Conservation (phyloP, 139 green algal genomes). For the Chlamydomonas asymmetrica region DNA sequence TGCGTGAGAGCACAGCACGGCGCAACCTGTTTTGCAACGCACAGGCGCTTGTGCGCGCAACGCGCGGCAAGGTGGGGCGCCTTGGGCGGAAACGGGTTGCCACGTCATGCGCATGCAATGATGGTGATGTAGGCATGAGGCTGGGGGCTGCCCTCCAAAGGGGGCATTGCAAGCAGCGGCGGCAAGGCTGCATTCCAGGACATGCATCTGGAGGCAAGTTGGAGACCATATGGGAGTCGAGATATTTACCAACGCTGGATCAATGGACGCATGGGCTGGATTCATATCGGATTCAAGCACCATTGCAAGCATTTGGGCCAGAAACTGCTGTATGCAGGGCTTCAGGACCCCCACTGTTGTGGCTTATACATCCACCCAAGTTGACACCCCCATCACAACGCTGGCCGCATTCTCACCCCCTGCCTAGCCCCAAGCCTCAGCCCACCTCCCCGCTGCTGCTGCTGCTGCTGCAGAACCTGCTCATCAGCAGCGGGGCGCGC, state of each 20-base stretch:
- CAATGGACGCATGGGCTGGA: too few relatives aligned
- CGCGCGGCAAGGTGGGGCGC: conserved; percentile 21
- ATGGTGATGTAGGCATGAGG: background rate
- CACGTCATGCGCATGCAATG: background rate
- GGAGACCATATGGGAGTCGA: background rate
- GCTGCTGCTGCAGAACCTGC: conserved; percentile 34
- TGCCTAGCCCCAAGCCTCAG: background rate
- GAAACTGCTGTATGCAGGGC: too few relatives aligned
- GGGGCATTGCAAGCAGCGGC: too few relatives aligned
- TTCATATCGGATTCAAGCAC: background rate
- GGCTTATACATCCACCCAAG: background rate
- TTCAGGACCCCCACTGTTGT: too few relatives aligned
- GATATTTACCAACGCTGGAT: background rate
- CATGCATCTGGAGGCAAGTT: background rate
- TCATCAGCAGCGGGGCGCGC: conserved; percentile 61
- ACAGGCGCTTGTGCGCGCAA: conserved; percentile 47
- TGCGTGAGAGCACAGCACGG: conserved; percentile 38
- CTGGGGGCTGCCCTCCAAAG: background rate
- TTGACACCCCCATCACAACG: background rate
- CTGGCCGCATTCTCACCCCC: background rate
- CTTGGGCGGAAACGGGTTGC: background rate
- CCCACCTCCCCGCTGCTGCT: background rate
- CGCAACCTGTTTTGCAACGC: conserved; percentile 62
- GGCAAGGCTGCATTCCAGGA: too few relatives aligned
- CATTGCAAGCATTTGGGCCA: too few relatives aligned